phyloP scores from a whole-genome alignment of 2,329 filamentous ascomycete genomes.

The Annulohypoxylon truncatum region DNA sequence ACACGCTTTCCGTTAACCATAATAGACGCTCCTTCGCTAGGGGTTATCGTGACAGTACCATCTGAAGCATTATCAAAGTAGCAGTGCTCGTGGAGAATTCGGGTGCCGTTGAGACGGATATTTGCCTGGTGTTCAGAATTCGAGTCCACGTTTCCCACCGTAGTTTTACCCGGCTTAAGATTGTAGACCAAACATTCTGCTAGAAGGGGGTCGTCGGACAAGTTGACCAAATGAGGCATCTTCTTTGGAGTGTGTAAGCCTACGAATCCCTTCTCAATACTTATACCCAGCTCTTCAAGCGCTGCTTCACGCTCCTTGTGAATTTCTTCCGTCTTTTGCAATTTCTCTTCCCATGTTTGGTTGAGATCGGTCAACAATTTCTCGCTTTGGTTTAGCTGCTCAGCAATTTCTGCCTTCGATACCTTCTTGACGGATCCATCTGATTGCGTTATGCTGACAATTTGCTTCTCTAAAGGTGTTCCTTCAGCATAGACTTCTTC shows the following conservation, averaged over 20 bases:
- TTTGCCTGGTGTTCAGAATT: conserved; percentile 80
- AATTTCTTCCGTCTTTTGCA: conserved; percentile 94
- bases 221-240: conserved; percentile 98
- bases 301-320: conserved; percentile 97
- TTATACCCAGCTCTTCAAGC: conserved; percentile 95
- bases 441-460: conserved; percentile 89
- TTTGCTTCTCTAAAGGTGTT: conserved; percentile 93
- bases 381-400: conserved; percentile 95
- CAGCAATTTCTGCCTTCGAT: conserved; percentile 96
- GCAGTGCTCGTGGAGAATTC: conserved; percentile 93
- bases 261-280: conserved; percentile 98
- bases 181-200: conserved; percentile 98
- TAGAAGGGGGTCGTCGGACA: conserved; percentile 92
- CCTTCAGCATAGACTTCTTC: conserved; percentile 92
- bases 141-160: conserved; percentile 92
- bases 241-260: conserved; percentile 97
- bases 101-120: conserved; percentile 91
- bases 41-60: conserved; percentile 90
- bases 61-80: conserved; percentile 89
- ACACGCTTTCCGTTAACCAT: conserved; percentile 98
- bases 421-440: conserved; percentile 94
- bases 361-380: conserved; percentile 96
- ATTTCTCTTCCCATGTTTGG: conserved; percentile 98
- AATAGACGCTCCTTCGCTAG: conserved; percentile 90
- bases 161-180: conserved; percentile 92